These are phyloP conservation scores for Oenanthe sinensis DNA, from an alignment of 129 eudicot species.

Conservation along the genomic window DNA sequence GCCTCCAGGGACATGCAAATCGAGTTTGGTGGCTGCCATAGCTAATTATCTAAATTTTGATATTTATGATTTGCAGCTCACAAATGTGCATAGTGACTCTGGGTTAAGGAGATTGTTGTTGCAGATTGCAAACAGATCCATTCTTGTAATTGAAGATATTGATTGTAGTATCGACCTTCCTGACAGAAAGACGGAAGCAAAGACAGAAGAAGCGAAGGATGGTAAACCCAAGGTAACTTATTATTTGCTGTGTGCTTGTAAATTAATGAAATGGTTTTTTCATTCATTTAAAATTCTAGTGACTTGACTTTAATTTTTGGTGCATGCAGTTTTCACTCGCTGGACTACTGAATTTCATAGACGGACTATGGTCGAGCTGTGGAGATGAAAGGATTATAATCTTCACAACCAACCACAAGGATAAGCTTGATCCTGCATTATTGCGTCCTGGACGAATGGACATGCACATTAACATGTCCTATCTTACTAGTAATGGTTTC, in stretches of 20 bases:
- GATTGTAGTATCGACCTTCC: neutral
- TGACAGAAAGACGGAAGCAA: neutral
- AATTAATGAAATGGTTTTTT: neutral
- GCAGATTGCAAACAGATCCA: neutral
- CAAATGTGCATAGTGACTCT: neutral
- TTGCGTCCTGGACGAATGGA: constrained; percentile 51
- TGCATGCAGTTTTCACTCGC: constrained; percentile 23
- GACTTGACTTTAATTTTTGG: neutral
- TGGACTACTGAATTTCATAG: constrained; percentile 40
- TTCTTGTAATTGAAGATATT: constrained; percentile 9
- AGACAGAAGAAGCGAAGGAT: too few species aligned
- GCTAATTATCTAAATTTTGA: constrained; percentile 7
- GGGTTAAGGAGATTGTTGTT: neutral
- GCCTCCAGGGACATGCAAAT: constrained; percentile 10
- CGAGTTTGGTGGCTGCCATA: constrained; percentile 12
- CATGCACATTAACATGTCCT: constrained; percentile 41
- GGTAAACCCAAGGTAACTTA: neutral
- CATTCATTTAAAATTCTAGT: neutral
- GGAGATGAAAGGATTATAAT: constrained; percentile 44
- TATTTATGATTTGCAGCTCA: constrained; percentile 11
- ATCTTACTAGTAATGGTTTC: constrained; percentile 21
- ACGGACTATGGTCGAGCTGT: constrained; percentile 52
- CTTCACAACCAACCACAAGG: constrained; percentile 46
- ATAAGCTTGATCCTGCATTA: constrained; percentile 40
- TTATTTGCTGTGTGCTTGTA: neutral